Percentiles rank a stretch among this genome's conserved stretches.
Conservation (phyloP, 306 rosid genomes). For the Cucurbita pepo region DNA sequence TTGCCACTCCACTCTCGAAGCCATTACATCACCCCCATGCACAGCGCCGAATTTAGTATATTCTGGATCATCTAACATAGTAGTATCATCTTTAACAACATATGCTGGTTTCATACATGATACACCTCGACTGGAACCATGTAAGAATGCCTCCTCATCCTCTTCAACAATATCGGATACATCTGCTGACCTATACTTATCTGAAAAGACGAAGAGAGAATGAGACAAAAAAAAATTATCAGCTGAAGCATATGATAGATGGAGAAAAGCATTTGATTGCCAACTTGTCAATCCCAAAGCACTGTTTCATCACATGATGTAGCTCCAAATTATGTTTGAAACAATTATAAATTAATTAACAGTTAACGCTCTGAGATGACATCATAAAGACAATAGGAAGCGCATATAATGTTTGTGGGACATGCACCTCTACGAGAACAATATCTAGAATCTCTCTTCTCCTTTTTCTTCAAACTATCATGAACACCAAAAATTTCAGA, state of each 20-base stretch:
- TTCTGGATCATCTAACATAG: conserved; percentile 32
- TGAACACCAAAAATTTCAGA: conserved; percentile 87
- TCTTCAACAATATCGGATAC: conserved; percentile 66
- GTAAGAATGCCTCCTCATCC: conserved; percentile 79
- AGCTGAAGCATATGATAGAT: neutral
- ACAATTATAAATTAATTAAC: neutral
- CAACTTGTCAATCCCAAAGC: neutral
- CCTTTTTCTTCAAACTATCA: conserved; percentile 58
- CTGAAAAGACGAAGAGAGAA: conserved; percentile 25
- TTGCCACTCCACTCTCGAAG: conserved; percentile 18
- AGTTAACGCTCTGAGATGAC: neutral
- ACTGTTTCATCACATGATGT: neutral
- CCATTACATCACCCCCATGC: conserved; percentile 25
- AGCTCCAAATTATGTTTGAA: neutral
- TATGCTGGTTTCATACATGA: conserved; percentile 27
- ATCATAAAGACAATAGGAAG: conserved; percentile 2
- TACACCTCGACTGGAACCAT: conserved; percentile 30
- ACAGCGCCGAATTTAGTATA: conserved; percentile 36
- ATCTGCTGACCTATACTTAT: conserved; percentile 40
- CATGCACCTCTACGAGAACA: conserved; percentile 51
- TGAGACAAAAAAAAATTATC: conserved; percentile 7
- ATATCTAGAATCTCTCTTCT: conserved; percentile 63
- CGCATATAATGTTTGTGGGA: neutral
- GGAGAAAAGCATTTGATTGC: neutral
- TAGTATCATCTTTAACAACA: conserved; percentile 18